Evolutionary conservation across 371 early-diverging fungal genomes (phyloP).

Genomic region (Dichotomocladium elegans): DNA sequence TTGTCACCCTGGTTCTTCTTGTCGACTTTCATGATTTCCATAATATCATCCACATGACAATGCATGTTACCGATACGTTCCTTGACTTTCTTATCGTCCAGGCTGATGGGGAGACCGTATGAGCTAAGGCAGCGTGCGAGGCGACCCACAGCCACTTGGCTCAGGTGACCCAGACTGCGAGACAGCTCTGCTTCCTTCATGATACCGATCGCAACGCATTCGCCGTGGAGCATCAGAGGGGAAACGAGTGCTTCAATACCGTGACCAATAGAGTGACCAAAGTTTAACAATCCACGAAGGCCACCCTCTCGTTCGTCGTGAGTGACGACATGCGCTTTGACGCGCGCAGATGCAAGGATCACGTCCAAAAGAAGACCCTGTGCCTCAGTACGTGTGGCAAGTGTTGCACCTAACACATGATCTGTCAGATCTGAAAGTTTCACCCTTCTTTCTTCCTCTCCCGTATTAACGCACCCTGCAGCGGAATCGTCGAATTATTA

Average conservation of each 20-base stretch:
- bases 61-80: slow-evolving; percentile 61
- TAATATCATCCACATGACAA: slow-evolving; percentile 74
- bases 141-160: slow-evolving; percentile 88
- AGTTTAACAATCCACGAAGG: slow-evolving; percentile 92
- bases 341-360: slow-evolving; percentile 82
- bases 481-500: slow-evolving; percentile 34
- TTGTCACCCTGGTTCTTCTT: slow-evolving; percentile 94
- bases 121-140: slow-evolving; percentile 81
- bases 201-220: slow-evolving; percentile 94
- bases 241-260: slow-evolving; percentile 93
- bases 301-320: slow-evolving; percentile 95
- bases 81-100: slow-evolving; percentile 76
- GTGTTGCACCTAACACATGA: slow-evolving; percentile 49
- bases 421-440: not conserved
- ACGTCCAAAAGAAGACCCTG: slow-evolving; percentile 75
- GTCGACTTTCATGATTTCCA: slow-evolving; percentile 92
- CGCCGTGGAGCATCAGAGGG: slow-evolving; percentile 92
- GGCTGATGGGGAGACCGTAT: slow-evolving; percentile 84
- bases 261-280: slow-evolving; percentile 96
- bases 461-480: slow-evolving; percentile 60
- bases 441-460: not conserved
- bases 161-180: slow-evolving; percentile 81
- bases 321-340: slow-evolving; percentile 95
- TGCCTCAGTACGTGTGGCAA: slow-evolving; percentile 60
- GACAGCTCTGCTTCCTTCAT: slow-evolving; percentile 94